Evolutionary conservation across 169 alveolate genomes (phyloP).

Genomic region (Cryptosporidium viatorum): DNA sequence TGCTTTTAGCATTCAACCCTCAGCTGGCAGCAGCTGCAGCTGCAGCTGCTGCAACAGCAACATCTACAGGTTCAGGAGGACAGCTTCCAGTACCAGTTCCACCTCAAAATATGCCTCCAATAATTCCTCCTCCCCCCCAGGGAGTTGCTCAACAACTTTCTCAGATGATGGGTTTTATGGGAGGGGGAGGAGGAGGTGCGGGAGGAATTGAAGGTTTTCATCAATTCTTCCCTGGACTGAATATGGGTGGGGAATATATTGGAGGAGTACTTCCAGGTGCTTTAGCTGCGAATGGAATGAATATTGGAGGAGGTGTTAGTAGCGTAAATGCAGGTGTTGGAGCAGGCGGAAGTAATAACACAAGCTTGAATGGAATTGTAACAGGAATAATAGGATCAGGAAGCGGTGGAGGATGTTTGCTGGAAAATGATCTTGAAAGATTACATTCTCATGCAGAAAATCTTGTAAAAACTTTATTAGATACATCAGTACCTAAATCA

Average conservation of each 20-base stretch:
- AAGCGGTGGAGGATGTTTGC: not conserved
- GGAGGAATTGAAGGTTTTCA: constrained; percentile 11
- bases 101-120: constrained; percentile 7
- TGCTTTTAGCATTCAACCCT: constrained; percentile 67
- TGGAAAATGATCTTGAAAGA: constrained; percentile 59
- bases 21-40: constrained; percentile 41
- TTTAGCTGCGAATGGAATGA: not conserved
- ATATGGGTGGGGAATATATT: constrained; percentile 13
- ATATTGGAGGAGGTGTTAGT: not conserved
- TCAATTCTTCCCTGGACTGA: constrained; percentile 2
- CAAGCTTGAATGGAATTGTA: not conserved
- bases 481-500: constrained; percentile 72
- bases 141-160: constrained; percentile 39
- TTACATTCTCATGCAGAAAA: constrained; percentile 68
- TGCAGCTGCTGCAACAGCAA: constrained; percentile 22
- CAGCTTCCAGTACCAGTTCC: not conserved
- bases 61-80: constrained; percentile 17
- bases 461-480: constrained; percentile 66
- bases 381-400: constrained; percentile 12
- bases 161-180: constrained; percentile 11
- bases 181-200: not conserved
- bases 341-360: not conserved
- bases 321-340: not conserved
- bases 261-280: not conserved
- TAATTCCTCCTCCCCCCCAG: not conserved